Base-by-base conservation (phyloP, 345 rosid genomes). In the thale cress (Arabidopsis thaliana) region DNA sequence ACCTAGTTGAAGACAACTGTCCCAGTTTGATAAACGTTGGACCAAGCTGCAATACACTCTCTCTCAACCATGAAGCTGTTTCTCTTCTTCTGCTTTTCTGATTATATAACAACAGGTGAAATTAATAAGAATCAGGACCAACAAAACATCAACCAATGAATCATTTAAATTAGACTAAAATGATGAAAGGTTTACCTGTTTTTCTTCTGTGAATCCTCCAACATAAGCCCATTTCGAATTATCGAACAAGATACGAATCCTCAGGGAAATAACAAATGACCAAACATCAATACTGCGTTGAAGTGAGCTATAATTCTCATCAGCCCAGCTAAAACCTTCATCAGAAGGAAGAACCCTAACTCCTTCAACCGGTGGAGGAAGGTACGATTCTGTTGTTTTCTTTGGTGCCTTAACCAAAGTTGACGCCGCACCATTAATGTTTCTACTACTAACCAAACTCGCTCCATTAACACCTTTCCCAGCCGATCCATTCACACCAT, bases 21-120 rank as follows among this genome's bases (percentile, higher is more conserved):
- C 98, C 98, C 9, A 94, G 88, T 82, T 94, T 94, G 75, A 94
- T 94, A 77, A 94, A 91, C 63, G 98, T 94, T 16, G 98, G 98
- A 62, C 98, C 98, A 58, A 94, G 96, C 84, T 94, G 96, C 87
- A 94, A 82, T 6, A 91, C 93, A 67, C 81, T 28, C 82, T 91
- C 95, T 80, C 97, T 81, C 59, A 94, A 83, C 98, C 98, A 94
- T 4, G 90, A 86, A 50, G 97, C 98, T 57, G 96, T 94, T 72
- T 60, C 84, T 53, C 71, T 80, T 69, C 96, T 86, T 73, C 95
- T 77, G 24, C 24, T 76, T 87, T 87, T 90, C 98, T 93, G 87
- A 78, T 75, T 4, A 72, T 5, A 67, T 11, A 37, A 36, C 82
- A 58, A 58, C 7, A 52, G 7, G 62, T 34, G 50, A 52, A 59